Evolutionary conservation across 495 filamentous ascomycete species (phyloP).

Genomic region (Penicillium egyptiacum): DNA sequence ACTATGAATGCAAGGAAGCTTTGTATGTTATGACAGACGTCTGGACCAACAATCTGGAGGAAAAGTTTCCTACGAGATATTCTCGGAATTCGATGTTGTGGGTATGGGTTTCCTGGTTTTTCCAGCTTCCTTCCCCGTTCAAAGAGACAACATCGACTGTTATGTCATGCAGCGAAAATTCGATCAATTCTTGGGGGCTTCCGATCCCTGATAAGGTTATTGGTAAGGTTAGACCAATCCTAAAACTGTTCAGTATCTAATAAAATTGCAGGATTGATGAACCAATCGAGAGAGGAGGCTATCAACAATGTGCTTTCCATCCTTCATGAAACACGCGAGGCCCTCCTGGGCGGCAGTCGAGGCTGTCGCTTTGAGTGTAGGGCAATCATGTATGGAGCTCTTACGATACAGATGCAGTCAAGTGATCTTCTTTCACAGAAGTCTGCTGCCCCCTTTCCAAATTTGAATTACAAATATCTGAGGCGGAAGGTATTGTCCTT

Average conservation of each 20-base stretch:
- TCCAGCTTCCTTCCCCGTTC: slow-evolving; percentile 25
- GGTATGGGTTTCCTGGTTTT: slow-evolving; percentile 42
- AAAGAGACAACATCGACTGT: slow-evolving; percentile 21
- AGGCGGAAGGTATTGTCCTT: slow-evolving; percentile 17
- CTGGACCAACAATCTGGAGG: slow-evolving; percentile 13
- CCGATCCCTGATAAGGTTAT: slow-evolving; percentile 30
- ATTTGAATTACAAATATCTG: slow-evolving; percentile 18
- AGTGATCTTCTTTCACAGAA: slow-evolving; percentile 25
- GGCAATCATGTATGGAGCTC: slow-evolving; percentile 34
- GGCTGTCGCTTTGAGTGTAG: slow-evolving; percentile 32
- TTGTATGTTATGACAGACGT: too few relatives aligned
- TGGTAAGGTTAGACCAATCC: slow-evolving; percentile 15
- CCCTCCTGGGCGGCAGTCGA: slow-evolving; percentile 14
- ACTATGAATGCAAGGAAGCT: too few relatives aligned
- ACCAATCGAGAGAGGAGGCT: slow-evolving; percentile 11
- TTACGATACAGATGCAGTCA: slow-evolving; percentile 28
- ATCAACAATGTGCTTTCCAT: slow-evolving; percentile 15
- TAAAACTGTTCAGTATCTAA: too few relatives aligned
- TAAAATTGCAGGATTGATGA: too few relatives aligned
- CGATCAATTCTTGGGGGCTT: slow-evolving; percentile 17
- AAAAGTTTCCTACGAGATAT: slow-evolving; percentile 13
- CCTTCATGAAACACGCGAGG: slow-evolving; percentile 21
- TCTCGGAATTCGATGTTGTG: slow-evolving; percentile 36
- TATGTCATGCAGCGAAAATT: slow-evolving; percentile 21
- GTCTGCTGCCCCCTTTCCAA: slow-evolving; percentile 22